Base-by-base conservation (phyloP, 805 yeast genomes). In the Metschnikowia kofuensis region DNA sequence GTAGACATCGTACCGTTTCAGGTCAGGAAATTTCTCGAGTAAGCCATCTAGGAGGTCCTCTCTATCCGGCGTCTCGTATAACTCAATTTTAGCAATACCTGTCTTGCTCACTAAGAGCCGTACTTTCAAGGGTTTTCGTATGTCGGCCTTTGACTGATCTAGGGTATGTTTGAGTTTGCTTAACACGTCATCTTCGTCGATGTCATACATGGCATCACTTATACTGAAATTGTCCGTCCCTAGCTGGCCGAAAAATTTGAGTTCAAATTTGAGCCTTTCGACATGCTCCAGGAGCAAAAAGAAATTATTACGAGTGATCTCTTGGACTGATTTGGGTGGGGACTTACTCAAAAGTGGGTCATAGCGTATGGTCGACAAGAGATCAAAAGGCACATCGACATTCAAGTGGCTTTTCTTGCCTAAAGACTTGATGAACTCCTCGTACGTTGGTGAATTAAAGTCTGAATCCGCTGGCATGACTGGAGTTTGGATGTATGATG, bases 291-390 rank as follows among this genome's bases (percentile, higher is more conserved):
- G 76, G 29, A 87, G 67, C 16, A 89, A 69, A 56, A 85, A 83
- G 66, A 87, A 89, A 53, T 67, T 67, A 32, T 57, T 59, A 27
- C 50, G 50, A 2, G 59, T 46, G 32, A 69, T 58, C 2, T 64
- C 57, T 3, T 59, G 62, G 8, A 52, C 51, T n/a, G 67, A 60
- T 16, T 42, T 15, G 6, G 75, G 74, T 16, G 61, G 55, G 6
- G 38, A 63, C 41, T 45, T 32, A 2, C 70, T 56, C 12, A 86
- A 63, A 9, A 62, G 55, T 1, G 95, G 92, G 56, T 88, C 95
- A 60, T 85, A 89, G 43, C 96, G 71, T 35, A 89, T 75, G 2
- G 96, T 83, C 36, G 90, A 78, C 29, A 89, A 66, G 13, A 89
- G 63, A 53, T 82, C 78, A 59, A 87, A 48, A 5, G 50, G 50